Base-by-base conservation (phyloP, 2,329 filamentous ascomycete genomes). In the Botrytis byssoidea region DNA sequence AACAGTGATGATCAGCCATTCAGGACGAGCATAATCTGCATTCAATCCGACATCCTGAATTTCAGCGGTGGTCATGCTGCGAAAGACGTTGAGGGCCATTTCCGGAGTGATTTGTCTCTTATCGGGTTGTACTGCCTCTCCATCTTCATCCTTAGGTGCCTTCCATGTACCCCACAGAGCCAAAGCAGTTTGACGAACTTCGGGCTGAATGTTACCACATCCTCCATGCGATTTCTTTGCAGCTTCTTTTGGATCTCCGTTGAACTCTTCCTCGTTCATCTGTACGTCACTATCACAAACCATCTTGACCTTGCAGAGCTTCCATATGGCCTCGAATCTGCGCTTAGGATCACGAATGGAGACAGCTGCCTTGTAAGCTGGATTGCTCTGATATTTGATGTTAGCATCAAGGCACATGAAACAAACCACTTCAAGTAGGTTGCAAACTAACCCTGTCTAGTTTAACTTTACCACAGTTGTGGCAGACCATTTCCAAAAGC, bases 1-100 rank as follows among this genome's bases (percentile, higher is more conserved):
- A 68, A 98, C 95, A 0, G 94, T 97, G 75, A 99, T 86, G 75
- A 99, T 89, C 94, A 99, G 97, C 96, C 96, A 99, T 82, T 99
- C 96, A 0, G 96, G 96, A 65, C 95, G 91, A 73, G 97, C 95
- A 79, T 98, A 98, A 81, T 98, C 94, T 73, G 92, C 92, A 84
- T 95, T 99, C 79, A 99, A 85, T 48, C 96, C 96, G 85, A 99
- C 93, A 78, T 96, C 91, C 72, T 88, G 86, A 75, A 98, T 89
- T 75, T 97, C 95, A 29, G 91, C 88, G 74, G 94, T 91, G 4
- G 90, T 90, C 77, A 99, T 96, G 78, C 91, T 91, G 78, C 92
- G 91, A 83, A 99, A 93, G 79, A 98, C 92, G 79, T 92, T 91
- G 77, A 97, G 88, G 5, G 94, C 94, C 85, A 92, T 90, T 81